A percentile compares a stretch with the other conserved stretches of the same genome.
Conservation (phyloP, 139 green algal genomes). For the Parachlorella kessleri region DNA sequence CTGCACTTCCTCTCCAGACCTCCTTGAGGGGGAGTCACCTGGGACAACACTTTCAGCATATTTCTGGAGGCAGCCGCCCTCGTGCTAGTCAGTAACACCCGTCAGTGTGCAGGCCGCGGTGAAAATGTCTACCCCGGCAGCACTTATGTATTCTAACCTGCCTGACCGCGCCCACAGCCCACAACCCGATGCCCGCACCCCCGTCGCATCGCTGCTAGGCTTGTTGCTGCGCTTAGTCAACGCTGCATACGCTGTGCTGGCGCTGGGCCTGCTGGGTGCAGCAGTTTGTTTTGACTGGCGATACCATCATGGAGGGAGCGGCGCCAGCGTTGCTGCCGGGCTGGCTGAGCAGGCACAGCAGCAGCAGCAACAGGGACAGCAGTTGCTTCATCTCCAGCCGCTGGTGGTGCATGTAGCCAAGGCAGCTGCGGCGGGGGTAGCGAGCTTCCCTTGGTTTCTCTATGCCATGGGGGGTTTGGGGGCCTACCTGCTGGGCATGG, state of each 20-base stretch:
- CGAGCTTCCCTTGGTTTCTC: constrained; percentile 23
- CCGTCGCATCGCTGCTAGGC: background rate
- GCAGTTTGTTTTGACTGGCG: background rate
- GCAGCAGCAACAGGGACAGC: background rate
- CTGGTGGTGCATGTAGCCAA: background rate
- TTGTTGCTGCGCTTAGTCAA: constrained; percentile 27
- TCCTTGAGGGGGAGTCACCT: too few relatives aligned
- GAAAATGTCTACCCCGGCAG: too few relatives aligned
- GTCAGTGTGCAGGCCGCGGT: background rate
- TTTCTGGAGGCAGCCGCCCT: background rate
- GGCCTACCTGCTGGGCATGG: constrained; percentile 10
- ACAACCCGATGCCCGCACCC: background rate
- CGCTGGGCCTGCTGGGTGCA: background rate
- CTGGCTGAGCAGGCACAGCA: background rate
- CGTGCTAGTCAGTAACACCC: background rate
- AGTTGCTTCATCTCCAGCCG: background rate
- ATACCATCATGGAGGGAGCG: background rate
- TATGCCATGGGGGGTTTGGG: background rate
- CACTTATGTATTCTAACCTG: background rate
- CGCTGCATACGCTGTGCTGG: background rate
- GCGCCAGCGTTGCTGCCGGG: background rate
- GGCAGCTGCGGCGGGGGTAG: background rate
- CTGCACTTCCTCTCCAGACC: too few relatives aligned
- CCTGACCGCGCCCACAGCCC: background rate
- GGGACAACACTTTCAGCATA: too few relatives aligned